phyloP scores from a whole-genome alignment of 2,329 filamentous ascomycete genomes.

The Lachnum nothofagi region DNA sequence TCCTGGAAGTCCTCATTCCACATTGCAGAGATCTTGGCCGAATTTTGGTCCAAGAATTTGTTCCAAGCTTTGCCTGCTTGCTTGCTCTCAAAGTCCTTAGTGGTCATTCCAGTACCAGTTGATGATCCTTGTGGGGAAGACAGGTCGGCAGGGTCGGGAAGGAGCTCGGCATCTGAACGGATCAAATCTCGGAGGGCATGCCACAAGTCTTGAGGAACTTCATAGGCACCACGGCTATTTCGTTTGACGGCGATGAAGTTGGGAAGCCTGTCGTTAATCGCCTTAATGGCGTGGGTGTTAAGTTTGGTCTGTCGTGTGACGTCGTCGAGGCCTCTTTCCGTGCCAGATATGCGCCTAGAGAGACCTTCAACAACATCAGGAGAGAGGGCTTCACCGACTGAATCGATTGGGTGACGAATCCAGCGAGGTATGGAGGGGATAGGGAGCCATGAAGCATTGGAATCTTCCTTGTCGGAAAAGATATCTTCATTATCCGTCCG shows the following conservation, averaged over 20 bases:
- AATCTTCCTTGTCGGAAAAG: too few relatives aligned
- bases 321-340: slow-evolving; percentile 23
- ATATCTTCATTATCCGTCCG: too few relatives aligned
- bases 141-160: background rate
- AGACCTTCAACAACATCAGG: slow-evolving; percentile 21
- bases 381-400: slow-evolving; percentile 15
- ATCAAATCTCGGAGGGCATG: slow-evolving; percentile 55
- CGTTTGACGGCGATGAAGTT: slow-evolving; percentile 51
- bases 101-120: background rate
- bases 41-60: slow-evolving; percentile 16
- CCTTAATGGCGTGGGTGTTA: slow-evolving; percentile 32
- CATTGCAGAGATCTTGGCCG: slow-evolving; percentile 9
- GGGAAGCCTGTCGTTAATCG: slow-evolving; percentile 49
- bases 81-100: slow-evolving; percentile 12
- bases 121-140: slow-evolving; percentile 19
- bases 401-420: slow-evolving; percentile 15
- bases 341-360: slow-evolving; percentile 17
- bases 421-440: slow-evolving; percentile 19
- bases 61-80: slow-evolving; percentile 9
- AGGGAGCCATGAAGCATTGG: slow-evolving; percentile 11
- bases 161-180: slow-evolving; percentile 34
- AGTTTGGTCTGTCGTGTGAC: slow-evolving; percentile 17
- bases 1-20: slow-evolving; percentile 15
- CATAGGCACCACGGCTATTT: slow-evolving; percentile 45
- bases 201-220: slow-evolving; percentile 60